Evolutionary conservation across 2,329 filamentous ascomycete genomes (phyloP).

Genomic region (Bimuria novae-zelandiae): DNA sequence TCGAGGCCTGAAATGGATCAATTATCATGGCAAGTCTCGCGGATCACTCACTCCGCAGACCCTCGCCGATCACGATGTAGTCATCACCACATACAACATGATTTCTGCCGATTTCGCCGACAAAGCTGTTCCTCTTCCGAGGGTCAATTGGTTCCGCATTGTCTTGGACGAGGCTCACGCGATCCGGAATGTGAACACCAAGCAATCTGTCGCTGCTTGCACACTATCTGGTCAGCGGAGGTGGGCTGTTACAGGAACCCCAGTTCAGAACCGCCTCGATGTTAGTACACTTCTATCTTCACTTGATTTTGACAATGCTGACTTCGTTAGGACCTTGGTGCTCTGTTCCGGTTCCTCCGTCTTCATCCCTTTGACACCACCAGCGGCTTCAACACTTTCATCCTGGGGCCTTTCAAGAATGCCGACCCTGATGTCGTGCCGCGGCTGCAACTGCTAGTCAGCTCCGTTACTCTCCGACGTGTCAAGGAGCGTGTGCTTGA

Average conservation of each 20-base stretch:
- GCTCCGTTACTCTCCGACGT: conserved; percentile 90
- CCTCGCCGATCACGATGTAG: conserved; percentile 76
- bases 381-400: conserved; percentile 74
- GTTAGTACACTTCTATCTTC: conserved; percentile 2
- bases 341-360: conserved; percentile 82
- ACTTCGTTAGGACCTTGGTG: conserved; percentile 68
- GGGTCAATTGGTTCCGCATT: conserved; percentile 89
- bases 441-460: conserved; percentile 85
- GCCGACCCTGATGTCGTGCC: conserved; percentile 83
- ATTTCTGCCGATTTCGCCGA: conserved; percentile 73
- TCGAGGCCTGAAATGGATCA: conserved; percentile 68
- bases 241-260: conserved; percentile 97
- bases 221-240: conserved; percentile 77
- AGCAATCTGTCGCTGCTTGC: conserved; percentile 84
- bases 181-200: conserved; percentile 82
- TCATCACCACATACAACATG: conserved; percentile 92
- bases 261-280: conserved; percentile 86
- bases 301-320: background rate
- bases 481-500: conserved; percentile 76
- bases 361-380: conserved; percentile 84
- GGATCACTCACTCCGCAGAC: conserved; percentile 63
- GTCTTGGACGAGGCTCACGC: conserved; percentile 94
- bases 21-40: conserved; percentile 84
- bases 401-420: conserved; percentile 83
- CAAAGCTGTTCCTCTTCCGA: conserved; percentile 70